Base-by-base conservation (phyloP, 192 early-diverging fungal genomes). In the Entomortierella chlamydospora region DNA sequence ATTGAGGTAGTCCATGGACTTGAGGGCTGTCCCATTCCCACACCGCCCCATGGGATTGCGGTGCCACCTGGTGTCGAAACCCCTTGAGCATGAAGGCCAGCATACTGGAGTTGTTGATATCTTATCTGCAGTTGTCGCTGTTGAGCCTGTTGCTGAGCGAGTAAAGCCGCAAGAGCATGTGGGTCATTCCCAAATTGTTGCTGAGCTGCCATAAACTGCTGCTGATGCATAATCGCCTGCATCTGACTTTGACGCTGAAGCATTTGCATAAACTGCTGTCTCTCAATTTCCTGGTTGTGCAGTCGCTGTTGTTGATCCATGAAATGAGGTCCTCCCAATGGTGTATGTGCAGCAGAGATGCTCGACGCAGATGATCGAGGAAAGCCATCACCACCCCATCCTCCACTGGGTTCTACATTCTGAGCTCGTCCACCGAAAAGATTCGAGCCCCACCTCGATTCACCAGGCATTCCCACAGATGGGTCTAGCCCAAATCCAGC, bases 211-310 rank as follows among this genome's bases (percentile, higher is more conserved):
- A 79, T 70, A 33, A 79, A 79, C 57, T 79, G 76, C 42, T 79
- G 76, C 28, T 70, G 76, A 43, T 83, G 82, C 63, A 84, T 31
- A 18, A 81, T 70, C 2, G 69, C 49, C 52, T 79, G 76, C 76
- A 79, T 79, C 50, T 79, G 76, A 15, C 57, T 54, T 51, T 79
- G 68, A 2, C 68, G 76, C 31, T 79, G 76, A 22, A 79, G 22
- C 41, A 70, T 34, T 31, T 79, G 76, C 61, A 79, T 51, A 53
- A 60, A 70, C 57, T 79, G 76, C 51, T 79, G 84, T 39, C 78
- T 60, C 29, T 87, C 84, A 25, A 85, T 39, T 31, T 87, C 76
- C 37, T 82, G 78, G n/a, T 37, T 55, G 10, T 81, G 63, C 37
- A 68, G 54, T 9, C 83, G 69, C 49, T 79, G 76, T 31, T 70